Percentiles rank a stretch among this genome's conserved stretches.
phyloP scores from a whole-genome alignment of 1,284 basidiomycete genomes.

The Ceratobasidium sp. region DNA sequence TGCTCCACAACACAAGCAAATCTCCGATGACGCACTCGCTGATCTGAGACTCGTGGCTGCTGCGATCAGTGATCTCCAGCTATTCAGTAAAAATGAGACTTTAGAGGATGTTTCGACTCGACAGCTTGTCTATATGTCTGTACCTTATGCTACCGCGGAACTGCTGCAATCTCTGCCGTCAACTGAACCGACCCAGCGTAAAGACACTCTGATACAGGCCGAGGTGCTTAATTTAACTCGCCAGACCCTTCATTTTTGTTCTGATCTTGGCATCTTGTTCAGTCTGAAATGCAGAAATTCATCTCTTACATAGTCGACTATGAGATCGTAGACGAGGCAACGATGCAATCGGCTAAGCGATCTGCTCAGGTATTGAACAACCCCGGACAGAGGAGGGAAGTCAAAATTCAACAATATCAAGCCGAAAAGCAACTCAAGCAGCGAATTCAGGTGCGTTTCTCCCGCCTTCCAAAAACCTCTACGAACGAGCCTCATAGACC shows the following conservation, averaged over 20 bases:
- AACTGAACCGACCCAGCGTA: constrained; percentile 67
- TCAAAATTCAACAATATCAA: constrained; percentile 89
- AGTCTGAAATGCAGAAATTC: constrained; percentile 71
- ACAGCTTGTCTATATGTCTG: constrained; percentile 81
- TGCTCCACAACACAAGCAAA: constrained; percentile 13
- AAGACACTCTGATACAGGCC: constrained; percentile 64
- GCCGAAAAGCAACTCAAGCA: constrained; percentile 81
- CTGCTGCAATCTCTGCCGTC: constrained; percentile 74
- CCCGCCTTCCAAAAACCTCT: too few relatives aligned
- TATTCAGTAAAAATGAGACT: constrained; percentile 89
- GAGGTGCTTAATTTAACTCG: constrained; percentile 64
- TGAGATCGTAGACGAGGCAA: constrained; percentile 61
- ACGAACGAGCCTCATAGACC: too few relatives aligned
- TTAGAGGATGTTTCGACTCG: constrained; percentile 85
- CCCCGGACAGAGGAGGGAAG: constrained; percentile 74
- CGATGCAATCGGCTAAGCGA: constrained; percentile 47
- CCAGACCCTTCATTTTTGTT: constrained; percentile 30
- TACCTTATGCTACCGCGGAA: constrained; percentile 78
- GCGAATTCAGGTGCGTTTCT: constrained; percentile 71
- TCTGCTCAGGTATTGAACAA: constrained; percentile 65
- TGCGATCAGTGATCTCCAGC: constrained; percentile 66
- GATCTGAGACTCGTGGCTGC: constrained; percentile 65
- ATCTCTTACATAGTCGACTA: constrained; percentile 70
- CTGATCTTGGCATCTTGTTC: constrained; percentile 34
- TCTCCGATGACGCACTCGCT: constrained; percentile 49